A percentile compares a stretch with the other conserved stretches of the same genome.
Evolutionary conservation across 768 basidiomycete genomes (phyloP).

Genomic region (Glaciozyma martinii): DNA sequence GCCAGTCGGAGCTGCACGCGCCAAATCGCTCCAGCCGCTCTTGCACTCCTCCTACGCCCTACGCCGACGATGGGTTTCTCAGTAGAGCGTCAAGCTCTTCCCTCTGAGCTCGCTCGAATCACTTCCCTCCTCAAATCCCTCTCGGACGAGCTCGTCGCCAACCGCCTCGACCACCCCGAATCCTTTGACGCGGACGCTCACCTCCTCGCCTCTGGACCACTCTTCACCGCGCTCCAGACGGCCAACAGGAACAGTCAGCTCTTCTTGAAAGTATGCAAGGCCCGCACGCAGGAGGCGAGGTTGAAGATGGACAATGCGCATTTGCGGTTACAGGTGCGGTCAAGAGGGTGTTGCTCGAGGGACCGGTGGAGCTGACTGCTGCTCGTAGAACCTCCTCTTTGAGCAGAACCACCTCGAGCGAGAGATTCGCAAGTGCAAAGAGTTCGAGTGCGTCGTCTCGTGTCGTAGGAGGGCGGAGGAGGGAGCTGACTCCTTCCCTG

Average conservation of each 20-base stretch:
- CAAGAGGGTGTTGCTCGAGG: background rate
- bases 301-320: slow-evolving; percentile 86
- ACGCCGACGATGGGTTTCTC: too few relatives aligned
- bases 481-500: slow-evolving; percentile 1
- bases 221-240: slow-evolving; percentile 69
- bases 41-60: too few relatives aligned
- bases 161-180: too few relatives aligned
- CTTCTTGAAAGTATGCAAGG: slow-evolving; percentile 57
- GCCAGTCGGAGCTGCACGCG: too few relatives aligned
- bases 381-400: slow-evolving; percentile 76
- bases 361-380: background rate
- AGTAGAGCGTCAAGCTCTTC: too few relatives aligned
- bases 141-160: too few relatives aligned
- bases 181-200: slow-evolving; percentile 4
- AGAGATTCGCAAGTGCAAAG: slow-evolving; percentile 85
- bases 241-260: slow-evolving; percentile 66
- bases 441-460: slow-evolving; percentile 44
- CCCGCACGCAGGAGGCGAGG: slow-evolving; percentile 61
- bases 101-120: too few relatives aligned
- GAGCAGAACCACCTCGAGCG: slow-evolving; percentile 82
- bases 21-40: too few relatives aligned
- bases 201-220: slow-evolving; percentile 16
- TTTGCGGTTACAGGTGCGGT: slow-evolving; percentile 42
- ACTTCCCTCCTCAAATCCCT: too few relatives aligned
- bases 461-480: background rate